Conservation (phyloP, 305 asterid species). For the Solanum hybrid region DNA sequence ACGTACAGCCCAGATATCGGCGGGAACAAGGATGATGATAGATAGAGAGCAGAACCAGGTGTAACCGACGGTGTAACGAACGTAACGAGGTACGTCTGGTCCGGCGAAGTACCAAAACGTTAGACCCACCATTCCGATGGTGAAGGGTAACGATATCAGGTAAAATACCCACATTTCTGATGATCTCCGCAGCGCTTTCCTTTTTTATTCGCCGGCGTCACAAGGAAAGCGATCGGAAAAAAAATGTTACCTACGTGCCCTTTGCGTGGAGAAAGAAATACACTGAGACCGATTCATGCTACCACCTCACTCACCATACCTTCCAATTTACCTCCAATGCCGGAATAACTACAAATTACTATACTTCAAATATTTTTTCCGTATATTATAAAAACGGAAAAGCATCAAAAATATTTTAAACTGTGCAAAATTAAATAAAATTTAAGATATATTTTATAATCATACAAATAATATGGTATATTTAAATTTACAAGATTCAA, state of each 20-base stretch:
- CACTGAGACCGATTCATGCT: not conserved
- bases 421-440: not conserved
- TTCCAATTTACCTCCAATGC: not conserved
- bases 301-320: not conserved
- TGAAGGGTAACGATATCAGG: slow-evolving; percentile 50
- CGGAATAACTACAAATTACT: not conserved
- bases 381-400: not conserved
- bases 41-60: slow-evolving; percentile 73
- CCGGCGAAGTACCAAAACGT: slow-evolving; percentile 59
- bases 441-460: not conserved
- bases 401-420: no score
- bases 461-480: not conserved
- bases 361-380: not conserved
- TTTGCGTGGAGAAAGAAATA: not conserved
- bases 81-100: slow-evolving; percentile 57
- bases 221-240: not conserved
- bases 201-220: not conserved
- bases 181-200: not conserved
- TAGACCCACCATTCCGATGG: slow-evolving; percentile 58
- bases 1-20: slow-evolving; percentile 73
- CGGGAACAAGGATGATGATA: slow-evolving; percentile 67
- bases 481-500: not conserved
- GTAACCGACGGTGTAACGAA: slow-evolving; percentile 53
- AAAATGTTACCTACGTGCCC: not conserved
- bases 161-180: slow-evolving; percentile 56